These are phyloP conservation scores for Mucor sp. DNA, from an alignment of 371 early-diverging fungal genomes.

Conservation along the genomic window DNA sequence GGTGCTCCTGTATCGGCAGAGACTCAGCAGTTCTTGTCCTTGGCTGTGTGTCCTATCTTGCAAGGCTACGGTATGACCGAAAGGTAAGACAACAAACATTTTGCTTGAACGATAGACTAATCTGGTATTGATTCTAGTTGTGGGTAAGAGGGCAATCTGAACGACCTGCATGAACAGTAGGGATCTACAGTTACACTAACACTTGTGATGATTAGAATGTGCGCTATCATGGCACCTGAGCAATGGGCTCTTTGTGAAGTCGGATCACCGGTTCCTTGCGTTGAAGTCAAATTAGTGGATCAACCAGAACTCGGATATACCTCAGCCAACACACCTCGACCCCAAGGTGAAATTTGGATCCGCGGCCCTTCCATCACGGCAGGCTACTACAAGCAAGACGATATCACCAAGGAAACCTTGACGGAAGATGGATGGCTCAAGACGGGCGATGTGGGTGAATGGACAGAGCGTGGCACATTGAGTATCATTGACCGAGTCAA, in stretches of 20 bases:
- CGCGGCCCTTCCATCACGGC: conserved; percentile 78
- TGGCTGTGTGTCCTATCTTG: conserved; percentile 86
- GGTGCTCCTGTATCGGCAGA: conserved; percentile 92
- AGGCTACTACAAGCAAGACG: conserved; percentile 72
- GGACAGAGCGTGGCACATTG: conserved; percentile 69
- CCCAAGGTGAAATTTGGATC: conserved; percentile 88
- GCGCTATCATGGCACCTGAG: conserved; percentile 67
- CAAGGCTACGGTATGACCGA: conserved; percentile 87
- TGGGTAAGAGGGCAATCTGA: conserved; percentile 13
- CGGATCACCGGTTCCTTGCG: conserved; percentile 84
- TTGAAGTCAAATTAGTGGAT: conserved; percentile 89
- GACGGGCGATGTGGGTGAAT: conserved; percentile 93
- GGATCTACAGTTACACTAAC: background rate
- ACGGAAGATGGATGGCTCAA: conserved; percentile 87
- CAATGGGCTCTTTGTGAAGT: conserved; percentile 67
- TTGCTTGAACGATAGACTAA: background rate
- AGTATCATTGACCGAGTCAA: conserved; percentile 82
- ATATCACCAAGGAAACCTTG: conserved; percentile 74
- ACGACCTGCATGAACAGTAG: background rate
- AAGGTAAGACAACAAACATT: conserved; percentile 24
- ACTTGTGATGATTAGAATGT: conserved; percentile 46
- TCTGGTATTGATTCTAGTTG: conserved; percentile 11
- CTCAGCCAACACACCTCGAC: conserved; percentile 65
- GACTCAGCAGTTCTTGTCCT: conserved; percentile 84
- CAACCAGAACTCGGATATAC: conserved; percentile 81